Conservation (phyloP, 202 grass and related monocot genomes). For the Carex arenaria region DNA sequence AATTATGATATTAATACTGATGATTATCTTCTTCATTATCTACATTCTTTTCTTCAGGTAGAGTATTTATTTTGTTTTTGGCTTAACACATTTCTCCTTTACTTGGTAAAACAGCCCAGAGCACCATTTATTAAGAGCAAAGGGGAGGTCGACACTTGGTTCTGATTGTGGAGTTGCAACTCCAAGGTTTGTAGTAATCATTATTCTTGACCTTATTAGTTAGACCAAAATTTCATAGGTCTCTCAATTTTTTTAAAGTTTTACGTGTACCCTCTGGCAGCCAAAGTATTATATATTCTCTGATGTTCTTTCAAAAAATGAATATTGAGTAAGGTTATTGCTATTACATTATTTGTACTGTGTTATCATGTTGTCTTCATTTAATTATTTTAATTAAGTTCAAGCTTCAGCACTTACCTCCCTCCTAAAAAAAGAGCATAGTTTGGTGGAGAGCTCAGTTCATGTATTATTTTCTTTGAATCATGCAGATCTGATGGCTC, state of each 20-base stretch:
- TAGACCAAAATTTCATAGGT: neutral
- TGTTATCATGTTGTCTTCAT: neutral
- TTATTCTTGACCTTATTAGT: neutral
- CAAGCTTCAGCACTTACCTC: neutral
- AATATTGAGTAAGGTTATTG: neutral
- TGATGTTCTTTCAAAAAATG: neutral
- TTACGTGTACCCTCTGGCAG: neutral
- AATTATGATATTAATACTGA: neutral
- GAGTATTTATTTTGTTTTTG: neutral
- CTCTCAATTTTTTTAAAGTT: neutral
- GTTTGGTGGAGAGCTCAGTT: neutral
- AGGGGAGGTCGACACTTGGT: constrained; percentile 83
- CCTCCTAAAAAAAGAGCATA: neutral
- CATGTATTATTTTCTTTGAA: constrained; percentile 4
- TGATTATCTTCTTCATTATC: neutral
- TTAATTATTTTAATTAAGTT: neutral
- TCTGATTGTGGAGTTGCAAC: constrained; percentile 58
- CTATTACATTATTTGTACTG: neutral
- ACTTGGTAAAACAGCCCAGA: constrained; percentile 60
- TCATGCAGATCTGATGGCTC: constrained; percentile 83
- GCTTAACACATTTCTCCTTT: neutral
- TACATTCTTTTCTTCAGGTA: neutral
- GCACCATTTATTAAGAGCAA: constrained; percentile 69
- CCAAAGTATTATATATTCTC: neutral
- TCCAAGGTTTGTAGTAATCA: constrained; percentile 53